Base-by-base conservation (phyloP, 352 stramenopile species). In the Bremia lactucae region DNA sequence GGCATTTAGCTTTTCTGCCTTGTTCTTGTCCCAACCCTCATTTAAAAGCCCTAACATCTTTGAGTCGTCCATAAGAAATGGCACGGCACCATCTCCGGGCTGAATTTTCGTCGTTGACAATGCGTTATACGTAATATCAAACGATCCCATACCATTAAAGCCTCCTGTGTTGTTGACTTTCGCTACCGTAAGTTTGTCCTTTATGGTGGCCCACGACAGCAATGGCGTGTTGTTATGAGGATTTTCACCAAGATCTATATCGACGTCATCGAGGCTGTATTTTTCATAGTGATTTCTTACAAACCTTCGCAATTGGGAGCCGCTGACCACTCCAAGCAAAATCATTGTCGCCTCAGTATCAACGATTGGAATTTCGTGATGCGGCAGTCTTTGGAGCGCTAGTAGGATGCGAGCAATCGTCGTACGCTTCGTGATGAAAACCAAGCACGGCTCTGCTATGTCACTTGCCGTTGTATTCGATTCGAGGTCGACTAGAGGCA, bases 401-500 rank as follows among this genome's bases (percentile, higher is more conserved):
- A 87, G 52, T 20, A 87, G 34, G 0, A 94, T 62, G 14, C 75
- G 74, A 6, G 72, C 68, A 20, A 89, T 55, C 1, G 73, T 75
- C 34, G 76, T 90, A 20, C 57, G 49, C 50, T 90, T 90, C 2
- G 70, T 72, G 10, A 94, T 55, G 50, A 71, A 91, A 24, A 87
- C 75, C 1, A 88, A 31, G 22, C 78, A 65, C 6, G 68, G 40
- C 45, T 90, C 75, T 13, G 88, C 74, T 19, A 94, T 68, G 39
- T 90, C 78, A 5, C 63, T 57, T 4, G 79, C 74, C 1, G 59
- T 62, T 8, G 72, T 46, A 8, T 58, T 55, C 6, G 69, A 53
- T 4, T 88, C 74, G 34, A 88, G 87, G 39, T 87, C 72, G 23
- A 90, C 50, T 8, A 90, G 67, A n/a, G 81, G 81, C 15, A 94